A percentile compares a stretch with the other conserved stretches of the same genome.
Evolutionary conservation across 106 monocot species (phyloP).

Genomic region (Allium fistulosum): DNA sequence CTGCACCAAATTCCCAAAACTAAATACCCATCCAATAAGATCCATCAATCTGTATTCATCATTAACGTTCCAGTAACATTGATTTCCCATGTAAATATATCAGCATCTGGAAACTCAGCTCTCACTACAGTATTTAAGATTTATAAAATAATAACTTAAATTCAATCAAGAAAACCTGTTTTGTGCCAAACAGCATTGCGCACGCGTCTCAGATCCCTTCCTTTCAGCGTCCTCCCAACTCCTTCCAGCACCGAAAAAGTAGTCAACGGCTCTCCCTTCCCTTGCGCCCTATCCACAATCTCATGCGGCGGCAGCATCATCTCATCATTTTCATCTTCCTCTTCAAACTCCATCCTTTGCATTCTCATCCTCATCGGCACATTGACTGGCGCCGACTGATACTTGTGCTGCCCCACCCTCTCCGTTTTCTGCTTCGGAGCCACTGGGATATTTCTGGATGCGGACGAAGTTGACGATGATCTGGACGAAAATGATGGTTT

Average conservation of each 20-base stretch:
- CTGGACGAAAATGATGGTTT: conserved; percentile 17
- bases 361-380: conserved; percentile 33
- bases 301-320: conserved; percentile 88
- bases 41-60: no score
- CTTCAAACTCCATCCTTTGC: conserved; percentile 4
- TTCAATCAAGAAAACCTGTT: conserved; percentile 77
- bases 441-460: conserved; percentile 17
- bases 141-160: neutral
- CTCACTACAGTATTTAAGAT: no score
- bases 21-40: no score
- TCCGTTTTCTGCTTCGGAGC: conserved; percentile 33
- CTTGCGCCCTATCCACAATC: conserved; percentile 54
- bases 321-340: conserved; percentile 13
- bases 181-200: conserved; percentile 71
- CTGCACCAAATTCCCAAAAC: no score
- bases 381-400: conserved; percentile 70
- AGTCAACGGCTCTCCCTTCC: conserved; percentile 50
- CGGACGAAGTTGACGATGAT: conserved; percentile 16
- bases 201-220: conserved; percentile 66
- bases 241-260: conserved; percentile 91
- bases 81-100: no score
- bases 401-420: conserved; percentile 13
- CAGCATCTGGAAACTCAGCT: no score
- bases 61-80: no score
- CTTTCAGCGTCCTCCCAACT: conserved; percentile 80